These are phyloP conservation scores for Rehmannia glutinosa DNA, from an alignment of 257 asterid genomes.

Conservation along the genomic window DNA sequence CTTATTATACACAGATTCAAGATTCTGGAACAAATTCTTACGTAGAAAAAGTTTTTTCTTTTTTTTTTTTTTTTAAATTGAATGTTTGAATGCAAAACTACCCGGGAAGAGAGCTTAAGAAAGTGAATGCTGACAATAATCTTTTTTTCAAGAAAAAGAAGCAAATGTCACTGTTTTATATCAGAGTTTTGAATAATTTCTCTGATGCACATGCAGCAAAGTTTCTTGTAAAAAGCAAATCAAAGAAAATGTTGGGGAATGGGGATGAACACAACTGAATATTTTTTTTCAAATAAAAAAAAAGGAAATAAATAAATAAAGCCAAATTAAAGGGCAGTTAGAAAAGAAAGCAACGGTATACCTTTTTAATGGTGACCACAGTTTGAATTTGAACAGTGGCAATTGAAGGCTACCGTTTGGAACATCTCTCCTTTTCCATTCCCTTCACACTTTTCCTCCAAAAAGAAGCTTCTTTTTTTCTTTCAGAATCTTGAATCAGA, in stretches of 20 bases:
- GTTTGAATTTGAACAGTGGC: constrained; percentile 63
- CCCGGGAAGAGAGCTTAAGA: constrained; percentile 36
- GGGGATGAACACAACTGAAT: too few species aligned
- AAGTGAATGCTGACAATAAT: too few species aligned
- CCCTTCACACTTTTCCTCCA: constrained; percentile 11
- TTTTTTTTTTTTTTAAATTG: constrained; percentile 9
- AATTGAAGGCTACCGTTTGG: constrained; percentile 41
- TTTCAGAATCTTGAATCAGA: constrained; percentile 28
- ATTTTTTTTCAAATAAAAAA: background rate
- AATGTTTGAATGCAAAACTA: constrained; percentile 28
- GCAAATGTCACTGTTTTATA: constrained; percentile 20
- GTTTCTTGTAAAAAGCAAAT: constrained; percentile 11
- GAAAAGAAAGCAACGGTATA: constrained; percentile 46
- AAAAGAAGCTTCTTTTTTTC: background rate
- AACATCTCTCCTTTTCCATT: constrained; percentile 35
- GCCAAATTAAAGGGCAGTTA: constrained; percentile 32
- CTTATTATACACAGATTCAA: constrained; percentile 19
- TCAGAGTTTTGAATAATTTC: constrained; percentile 27
- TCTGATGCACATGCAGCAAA: constrained; percentile 34
- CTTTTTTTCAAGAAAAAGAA: constrained; percentile 23
- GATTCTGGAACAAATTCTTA: constrained; percentile 21
- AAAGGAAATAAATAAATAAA: constrained; percentile 9
- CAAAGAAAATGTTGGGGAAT: background rate
- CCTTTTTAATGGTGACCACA: constrained; percentile 37
- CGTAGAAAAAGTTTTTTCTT: background rate